Evolutionary conservation across 345 rosid genomes (phyloP), one percentile per base, ranked within the genome.

Genomic region (Clarkia xantiana): DNA sequence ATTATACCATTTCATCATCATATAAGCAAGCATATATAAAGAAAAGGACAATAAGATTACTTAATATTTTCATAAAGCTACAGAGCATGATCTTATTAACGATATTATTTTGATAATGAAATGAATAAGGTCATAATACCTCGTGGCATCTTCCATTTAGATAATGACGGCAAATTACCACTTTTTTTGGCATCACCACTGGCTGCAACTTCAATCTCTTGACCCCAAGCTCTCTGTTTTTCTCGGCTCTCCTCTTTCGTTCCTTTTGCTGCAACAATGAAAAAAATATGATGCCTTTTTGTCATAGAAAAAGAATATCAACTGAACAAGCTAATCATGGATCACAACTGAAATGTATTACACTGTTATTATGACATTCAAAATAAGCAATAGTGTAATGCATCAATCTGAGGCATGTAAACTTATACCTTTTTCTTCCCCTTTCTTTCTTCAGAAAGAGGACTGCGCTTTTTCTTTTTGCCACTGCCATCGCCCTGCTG

Each of bases 81-180:
- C n/a, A n/a, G n/a, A n/a, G n/a, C n/a, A n/a, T n/a, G n/a, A n/a
- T n/a, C n/a, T n/a, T n/a, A n/a, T n/a, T n/a, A n/a, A 5, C 36
- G 36, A 29, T 29, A 29, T 29, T 29, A 10, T 29, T 29, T 29
- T 29, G 36, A 1, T 49, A 42, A 40, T 0, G 0, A 49, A 15
- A 16, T 20, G 4, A 23, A 22, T 44, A 38, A 22, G 20, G 14
- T 16, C 40, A 15, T 9, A 39, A 17, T 52, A 59, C 97, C 95
- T 86, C 84, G 5, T 73, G 58, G 63, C 95, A 90, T 75, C 82
- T 79, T 38, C 97, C 95, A 47, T 52, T 65, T 58, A 83, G 70
- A 72, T 66, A 83, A 60, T 86, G 97, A 41, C 79, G 88, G 62
- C 95, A 90, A 67, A 65, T 53, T 12, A 45, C 45, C 42, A 81